Base-by-base conservation (phyloP, 352 stramenopile species). In the Pythium scleroteichum region DNA sequence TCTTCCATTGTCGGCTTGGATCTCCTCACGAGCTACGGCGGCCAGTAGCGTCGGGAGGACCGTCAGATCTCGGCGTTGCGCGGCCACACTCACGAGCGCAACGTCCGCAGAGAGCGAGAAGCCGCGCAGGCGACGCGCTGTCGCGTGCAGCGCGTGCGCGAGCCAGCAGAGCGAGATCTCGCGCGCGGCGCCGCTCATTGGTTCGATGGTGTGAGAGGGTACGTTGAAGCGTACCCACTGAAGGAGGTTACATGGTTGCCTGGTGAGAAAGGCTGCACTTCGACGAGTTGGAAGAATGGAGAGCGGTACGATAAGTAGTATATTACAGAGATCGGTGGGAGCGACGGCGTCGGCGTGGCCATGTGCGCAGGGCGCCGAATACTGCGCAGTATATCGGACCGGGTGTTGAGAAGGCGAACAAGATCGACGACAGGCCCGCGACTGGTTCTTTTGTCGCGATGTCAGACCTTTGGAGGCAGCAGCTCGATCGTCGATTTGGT, bases 401-500 rank as follows among this genome's bases (percentile, higher is more conserved):
- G n/a, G n/a, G n/a, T n/a, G n/a, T n/a, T n/a, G n/a, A n/a, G n/a
- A n/a, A n/a, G n/a, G n/a, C n/a, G n/a, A n/a, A n/a, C n/a, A n/a
- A n/a, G n/a, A n/a, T n/a, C n/a, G n/a, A n/a, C n/a, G n/a, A n/a
- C n/a, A n/a, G n/a, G n/a, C n/a, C n/a, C n/a, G n/a, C n/a, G n/a
- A n/a, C n/a, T n/a, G n/a, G n/a, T n/a, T n/a, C n/a, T n/a, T 12
- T 20, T 32, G n/a, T 35, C 8, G 23, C 10, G 7, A 24, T 19
- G 38, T 53, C 40, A 64, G 24, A 47, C 20, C 26, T 73, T 71
- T 14, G 64, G 57, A 12, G 63, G 65, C 39, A 82, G 48, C 24
- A 85, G 56, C 38, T 60, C 19, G 39, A 85, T 54, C 16, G 70
- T 55, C n/a, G 65, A 66, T 22, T 68, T 75, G 13, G 50, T 54